phyloP scores from a whole-genome alignment of 768 basidiomycete species.

The Lactarius hatsudake region DNA sequence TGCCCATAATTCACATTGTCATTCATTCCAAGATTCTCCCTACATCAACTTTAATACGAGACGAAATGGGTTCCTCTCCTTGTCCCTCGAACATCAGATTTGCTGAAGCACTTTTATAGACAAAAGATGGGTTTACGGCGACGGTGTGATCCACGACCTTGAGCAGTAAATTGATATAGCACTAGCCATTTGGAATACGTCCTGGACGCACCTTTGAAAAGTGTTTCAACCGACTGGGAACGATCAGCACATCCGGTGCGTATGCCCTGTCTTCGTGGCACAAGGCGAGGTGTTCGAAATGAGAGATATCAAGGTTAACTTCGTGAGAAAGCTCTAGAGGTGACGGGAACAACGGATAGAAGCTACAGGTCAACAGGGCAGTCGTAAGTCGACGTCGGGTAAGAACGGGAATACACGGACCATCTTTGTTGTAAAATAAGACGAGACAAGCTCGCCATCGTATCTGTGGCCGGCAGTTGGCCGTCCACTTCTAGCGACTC shows the following conservation, averaged over 20 bases:
- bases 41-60: slow-evolving; percentile 23
- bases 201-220: slow-evolving; percentile 73
- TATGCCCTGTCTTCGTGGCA: slow-evolving; percentile 35
- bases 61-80: slow-evolving; percentile 9
- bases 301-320: slow-evolving; percentile 88
- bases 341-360: slow-evolving; percentile 92
- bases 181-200: slow-evolving; percentile 49
- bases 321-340: slow-evolving; percentile 72
- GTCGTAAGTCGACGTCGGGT: background rate
- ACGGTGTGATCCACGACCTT: slow-evolving; percentile 76
- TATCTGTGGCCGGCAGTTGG: slow-evolving; percentile 56
- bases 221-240: slow-evolving; percentile 86
- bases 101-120: slow-evolving; percentile 60
- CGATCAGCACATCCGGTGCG: slow-evolving; percentile 79
- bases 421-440: slow-evolving; percentile 86
- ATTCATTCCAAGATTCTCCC: slow-evolving; percentile 18
- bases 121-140: slow-evolving; percentile 83
- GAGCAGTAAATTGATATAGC: slow-evolving; percentile 25
- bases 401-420: slow-evolving; percentile 39
- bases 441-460: slow-evolving; percentile 75
- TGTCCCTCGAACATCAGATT: slow-evolving; percentile 35
- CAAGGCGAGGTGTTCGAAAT: slow-evolving; percentile 51
- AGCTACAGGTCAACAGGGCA: slow-evolving; percentile 46
- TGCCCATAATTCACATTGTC: background rate
- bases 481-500: slow-evolving; percentile 41